Conservation (phyloP, 2,329 filamentous ascomycete species). For the Sporothrix humicola region DNA sequence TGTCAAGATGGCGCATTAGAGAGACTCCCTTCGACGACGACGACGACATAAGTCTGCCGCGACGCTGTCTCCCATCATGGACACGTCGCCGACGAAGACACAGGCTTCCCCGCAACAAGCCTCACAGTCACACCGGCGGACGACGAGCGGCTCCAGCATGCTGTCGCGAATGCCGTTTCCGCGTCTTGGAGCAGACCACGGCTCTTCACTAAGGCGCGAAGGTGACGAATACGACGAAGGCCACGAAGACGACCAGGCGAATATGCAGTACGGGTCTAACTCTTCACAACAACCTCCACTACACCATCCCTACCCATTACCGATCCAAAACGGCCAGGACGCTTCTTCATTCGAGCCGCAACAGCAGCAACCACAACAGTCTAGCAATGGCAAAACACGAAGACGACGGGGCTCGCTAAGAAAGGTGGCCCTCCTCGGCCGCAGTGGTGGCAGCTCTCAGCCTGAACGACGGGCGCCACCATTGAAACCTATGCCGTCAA, state of each 20-base stretch:
- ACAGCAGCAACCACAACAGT: slow-evolving; percentile 48
- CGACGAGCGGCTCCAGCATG: slow-evolving; percentile 29
- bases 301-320: slow-evolving; percentile 6
- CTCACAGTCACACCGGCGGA: slow-evolving; percentile 15
- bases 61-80: neutral
- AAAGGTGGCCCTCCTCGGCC: slow-evolving; percentile 83
- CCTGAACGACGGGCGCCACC: slow-evolving; percentile 55
- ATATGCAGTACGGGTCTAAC: neutral
- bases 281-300: slow-evolving; percentile 1
- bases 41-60: slow-evolving; percentile 3
- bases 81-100: slow-evolving; percentile 8
- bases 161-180: slow-evolving; percentile 32
- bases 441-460: slow-evolving; percentile 59
- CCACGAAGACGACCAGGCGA: neutral
- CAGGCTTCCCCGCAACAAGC: neutral
- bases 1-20: slow-evolving; percentile 25
- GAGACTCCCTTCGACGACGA: slow-evolving; percentile 17
- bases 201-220: slow-evolving; percentile 5
- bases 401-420: slow-evolving; percentile 83
- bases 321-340: slow-evolving; percentile 38
- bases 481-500: slow-evolving; percentile 2
- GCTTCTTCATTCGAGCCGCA: neutral
- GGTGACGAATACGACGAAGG: slow-evolving; percentile 30
- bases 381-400: slow-evolving; percentile 57
- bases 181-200: slow-evolving; percentile 9